A percentile compares a stretch with the other conserved stretches of the same genome.
phyloP scores from a whole-genome alignment of 2,329 filamentous ascomycete genomes.

The Ampelomyces quisqualis region DNA sequence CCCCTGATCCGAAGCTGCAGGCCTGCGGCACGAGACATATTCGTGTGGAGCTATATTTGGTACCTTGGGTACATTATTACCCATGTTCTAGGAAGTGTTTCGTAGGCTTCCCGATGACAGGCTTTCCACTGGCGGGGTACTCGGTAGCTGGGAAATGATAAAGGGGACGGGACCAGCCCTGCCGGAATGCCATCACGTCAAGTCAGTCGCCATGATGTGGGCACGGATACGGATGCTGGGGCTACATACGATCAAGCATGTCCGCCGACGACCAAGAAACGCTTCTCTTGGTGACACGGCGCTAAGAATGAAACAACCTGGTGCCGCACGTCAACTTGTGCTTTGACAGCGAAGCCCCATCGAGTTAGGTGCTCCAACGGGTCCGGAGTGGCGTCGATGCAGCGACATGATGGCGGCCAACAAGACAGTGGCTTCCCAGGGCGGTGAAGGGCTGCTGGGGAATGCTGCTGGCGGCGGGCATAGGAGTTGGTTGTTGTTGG shows the following conservation, averaged over 20 bases:
- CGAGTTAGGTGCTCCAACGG: constrained; percentile 7
- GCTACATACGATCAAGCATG: too few species aligned
- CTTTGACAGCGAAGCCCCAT: neutral
- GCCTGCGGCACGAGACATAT: constrained; percentile 7
- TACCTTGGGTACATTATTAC: too few species aligned
- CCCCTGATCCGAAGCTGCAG: constrained; percentile 12
- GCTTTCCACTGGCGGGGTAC: constrained; percentile 10
- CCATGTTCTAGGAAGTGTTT: too few species aligned
- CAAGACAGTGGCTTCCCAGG: constrained; percentile 11
- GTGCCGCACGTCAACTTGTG: constrained; percentile 1
- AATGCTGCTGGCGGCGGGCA: constrained; percentile 1
- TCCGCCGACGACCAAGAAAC: constrained; percentile 1
- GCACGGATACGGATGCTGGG: too few species aligned
- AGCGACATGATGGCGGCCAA: constrained; percentile 17
- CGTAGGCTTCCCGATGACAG: constrained; percentile 14
- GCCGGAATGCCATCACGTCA: neutral
- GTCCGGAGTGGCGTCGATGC: constrained; percentile 5
- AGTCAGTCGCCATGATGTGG: too few species aligned
- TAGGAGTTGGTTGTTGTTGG: constrained; percentile 1
- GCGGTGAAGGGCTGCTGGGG: constrained; percentile 6
- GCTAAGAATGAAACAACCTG: constrained; percentile 1
- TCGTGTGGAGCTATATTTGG: too few species aligned
- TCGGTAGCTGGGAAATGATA: neutral
- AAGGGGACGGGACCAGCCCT: neutral
- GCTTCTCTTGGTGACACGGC: constrained; percentile 5